Percentiles rank a stretch among this genome's conserved stretches.
These are phyloP conservation scores for Mallotus repandus DNA, from an alignment of 441 rosid species.

Conservation along the genomic window DNA sequence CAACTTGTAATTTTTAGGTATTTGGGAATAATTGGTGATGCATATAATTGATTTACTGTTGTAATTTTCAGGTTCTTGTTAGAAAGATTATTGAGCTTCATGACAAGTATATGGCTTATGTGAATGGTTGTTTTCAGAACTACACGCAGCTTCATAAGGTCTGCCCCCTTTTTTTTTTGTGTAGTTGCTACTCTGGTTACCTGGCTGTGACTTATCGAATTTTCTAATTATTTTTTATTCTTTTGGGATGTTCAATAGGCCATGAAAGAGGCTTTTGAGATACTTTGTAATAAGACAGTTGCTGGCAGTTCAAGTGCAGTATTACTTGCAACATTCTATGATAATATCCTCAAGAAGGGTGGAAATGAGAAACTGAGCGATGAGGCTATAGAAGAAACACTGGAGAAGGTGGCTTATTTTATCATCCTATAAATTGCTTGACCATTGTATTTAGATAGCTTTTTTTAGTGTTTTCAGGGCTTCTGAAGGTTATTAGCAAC, in stretches of 20 bases:
- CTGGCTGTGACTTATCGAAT: background rate
- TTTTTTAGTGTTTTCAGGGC: background rate
- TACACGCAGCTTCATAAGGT: too few relatives aligned
- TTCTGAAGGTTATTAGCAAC: background rate
- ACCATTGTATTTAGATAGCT: background rate
- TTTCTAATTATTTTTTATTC: background rate
- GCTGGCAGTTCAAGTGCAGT: constrained; percentile 94
- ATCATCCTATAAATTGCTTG: background rate
- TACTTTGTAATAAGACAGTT: constrained; percentile 86
- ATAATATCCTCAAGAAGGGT: constrained; percentile 88
- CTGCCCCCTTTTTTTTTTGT: too few relatives aligned
- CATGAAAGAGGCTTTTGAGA: constrained; percentile 93
- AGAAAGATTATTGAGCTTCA: constrained; percentile 85
- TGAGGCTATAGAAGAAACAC: constrained; percentile 94
- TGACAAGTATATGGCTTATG: constrained; percentile 81
- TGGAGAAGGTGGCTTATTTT: constrained; percentile 73
- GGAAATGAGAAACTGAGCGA: constrained; percentile 93
- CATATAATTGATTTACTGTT: constrained; percentile 12
- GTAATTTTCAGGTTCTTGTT: constrained; percentile 65
- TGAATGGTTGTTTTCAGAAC: constrained; percentile 72
- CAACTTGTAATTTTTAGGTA: background rate
- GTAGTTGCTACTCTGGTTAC: background rate
- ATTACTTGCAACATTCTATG: constrained; percentile 84
- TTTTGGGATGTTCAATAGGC: constrained; percentile 47
- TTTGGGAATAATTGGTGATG: background rate